phyloP scores from a whole-genome alignment of 148 eudicot species.

The Salicornia ramosissima region DNA sequence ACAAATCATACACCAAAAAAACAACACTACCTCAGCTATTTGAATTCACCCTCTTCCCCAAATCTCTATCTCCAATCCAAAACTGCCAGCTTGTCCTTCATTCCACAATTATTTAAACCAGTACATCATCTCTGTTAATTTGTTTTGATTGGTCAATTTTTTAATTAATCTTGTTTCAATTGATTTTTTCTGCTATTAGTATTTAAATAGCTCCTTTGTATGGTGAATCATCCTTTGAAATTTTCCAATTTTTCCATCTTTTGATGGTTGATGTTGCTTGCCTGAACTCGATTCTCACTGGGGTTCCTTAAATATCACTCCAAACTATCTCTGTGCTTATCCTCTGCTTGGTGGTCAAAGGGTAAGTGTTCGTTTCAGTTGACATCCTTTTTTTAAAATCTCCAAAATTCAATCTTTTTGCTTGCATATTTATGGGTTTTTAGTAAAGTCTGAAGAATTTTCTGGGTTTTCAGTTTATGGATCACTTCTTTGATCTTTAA shows the following conservation, averaged over 20 bases:
- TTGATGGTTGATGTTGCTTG: conserved; percentile 1
- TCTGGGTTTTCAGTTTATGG: neutral
- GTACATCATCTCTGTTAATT: neutral
- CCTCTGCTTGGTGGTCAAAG: conserved; percentile 10
- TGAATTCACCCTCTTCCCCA: neutral
- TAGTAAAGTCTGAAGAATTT: neutral
- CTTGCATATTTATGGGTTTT: conserved; percentile 13
- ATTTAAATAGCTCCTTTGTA: neutral
- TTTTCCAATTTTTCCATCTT: neutral
- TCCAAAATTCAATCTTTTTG: conserved; percentile 12
- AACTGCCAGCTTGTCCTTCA: conserved; percentile 15
- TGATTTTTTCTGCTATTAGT: neutral
- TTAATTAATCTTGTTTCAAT: neutral
- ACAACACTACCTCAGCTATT: neutral
- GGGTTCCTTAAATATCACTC: neutral
- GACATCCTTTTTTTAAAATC: no score
- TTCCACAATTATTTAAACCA: neutral
- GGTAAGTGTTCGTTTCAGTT: conserved; percentile 3
- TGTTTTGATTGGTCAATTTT: neutral
- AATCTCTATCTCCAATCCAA: conserved; percentile 7
- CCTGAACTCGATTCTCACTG: conserved; percentile 8
- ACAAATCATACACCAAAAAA: neutral
- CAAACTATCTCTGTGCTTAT: neutral
- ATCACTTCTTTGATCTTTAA: neutral
- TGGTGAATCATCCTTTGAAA: neutral